These are phyloP conservation scores for Calophaca sinica DNA, from an alignment of 306 rosid species.

Conservation along the genomic window DNA sequence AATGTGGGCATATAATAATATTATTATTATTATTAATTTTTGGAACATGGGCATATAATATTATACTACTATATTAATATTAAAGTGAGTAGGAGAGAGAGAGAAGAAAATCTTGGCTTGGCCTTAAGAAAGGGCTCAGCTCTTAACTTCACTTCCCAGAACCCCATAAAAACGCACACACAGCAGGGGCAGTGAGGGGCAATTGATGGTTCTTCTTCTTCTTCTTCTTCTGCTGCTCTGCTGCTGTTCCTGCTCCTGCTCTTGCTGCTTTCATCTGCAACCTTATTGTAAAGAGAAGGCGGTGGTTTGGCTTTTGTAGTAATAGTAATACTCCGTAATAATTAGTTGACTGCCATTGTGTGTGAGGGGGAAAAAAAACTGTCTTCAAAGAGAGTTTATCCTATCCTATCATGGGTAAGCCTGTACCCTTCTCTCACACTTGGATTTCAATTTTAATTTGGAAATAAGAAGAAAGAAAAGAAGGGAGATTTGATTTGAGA, in stretches of 20 bases:
- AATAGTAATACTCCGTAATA: no score
- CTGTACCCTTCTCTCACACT: slow-evolving; percentile 21
- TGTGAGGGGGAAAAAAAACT: background rate
- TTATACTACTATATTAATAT: no score
- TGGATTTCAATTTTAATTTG: slow-evolving; percentile 52
- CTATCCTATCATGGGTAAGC: slow-evolving; percentile 62
- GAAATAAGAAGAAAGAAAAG: background rate
- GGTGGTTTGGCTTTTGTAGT: slow-evolving; percentile 70
- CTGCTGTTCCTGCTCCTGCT: slow-evolving; percentile 39
- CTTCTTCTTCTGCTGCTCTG: no score
- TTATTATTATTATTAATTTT: no score
- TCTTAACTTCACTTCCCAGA: slow-evolving; percentile 52
- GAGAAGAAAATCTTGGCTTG: slow-evolving; percentile 30
- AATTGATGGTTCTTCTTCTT: slow-evolving; percentile 55
- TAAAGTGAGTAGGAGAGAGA: slow-evolving; percentile 29
- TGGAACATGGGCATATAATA: no score
- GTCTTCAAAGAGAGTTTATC: background rate
- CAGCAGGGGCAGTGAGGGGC: slow-evolving; percentile 40
- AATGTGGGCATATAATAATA: no score
- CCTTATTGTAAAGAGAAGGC: slow-evolving; percentile 50
- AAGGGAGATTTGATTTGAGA: background rate
- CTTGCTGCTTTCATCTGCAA: slow-evolving; percentile 14
- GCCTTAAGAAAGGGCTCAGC: background rate
- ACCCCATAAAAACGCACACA: slow-evolving; percentile 50
- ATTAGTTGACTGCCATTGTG: slow-evolving; percentile 38